Evolutionary conservation across 2,329 filamentous ascomycete species (phyloP).

Genomic region (Aspergillus udagawae): DNA sequence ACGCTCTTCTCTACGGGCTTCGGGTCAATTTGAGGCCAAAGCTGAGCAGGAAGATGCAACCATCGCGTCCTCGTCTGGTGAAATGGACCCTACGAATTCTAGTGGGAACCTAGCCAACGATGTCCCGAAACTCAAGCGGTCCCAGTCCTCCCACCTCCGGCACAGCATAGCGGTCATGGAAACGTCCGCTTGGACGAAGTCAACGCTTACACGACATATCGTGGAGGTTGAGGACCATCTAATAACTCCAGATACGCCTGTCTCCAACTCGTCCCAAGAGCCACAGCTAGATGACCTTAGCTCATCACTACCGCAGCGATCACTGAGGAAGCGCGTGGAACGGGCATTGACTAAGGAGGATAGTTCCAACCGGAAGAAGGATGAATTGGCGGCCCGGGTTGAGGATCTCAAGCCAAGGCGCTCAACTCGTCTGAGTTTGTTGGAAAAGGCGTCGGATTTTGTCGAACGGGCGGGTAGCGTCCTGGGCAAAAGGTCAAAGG

Average conservation of each 20-base stretch:
- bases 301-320: slow-evolving; percentile 25
- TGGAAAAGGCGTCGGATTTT: slow-evolving; percentile 44
- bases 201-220: slow-evolving; percentile 16
- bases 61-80: slow-evolving; percentile 17
- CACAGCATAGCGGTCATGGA: slow-evolving; percentile 42
- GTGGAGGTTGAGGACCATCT: slow-evolving; percentile 21
- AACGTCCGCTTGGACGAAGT: slow-evolving; percentile 25
- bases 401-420: slow-evolving; percentile 31
- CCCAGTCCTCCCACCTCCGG: slow-evolving; percentile 33
- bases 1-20: slow-evolving; percentile 35
- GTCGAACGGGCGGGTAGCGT: slow-evolving; percentile 48
- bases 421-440: slow-evolving; percentile 42
- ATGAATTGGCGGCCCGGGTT: slow-evolving; percentile 18
- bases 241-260: slow-evolving; percentile 30
- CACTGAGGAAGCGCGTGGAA: slow-evolving; percentile 29
- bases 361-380: slow-evolving; percentile 20
- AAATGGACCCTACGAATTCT: slow-evolving; percentile 24
- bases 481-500: slow-evolving; percentile 59
- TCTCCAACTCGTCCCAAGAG: slow-evolving; percentile 34
- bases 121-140: slow-evolving; percentile 30
- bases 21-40: slow-evolving; percentile 24
- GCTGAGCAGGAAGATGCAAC: slow-evolving; percentile 20
- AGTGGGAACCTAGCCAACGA: slow-evolving; percentile 40
- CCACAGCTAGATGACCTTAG: slow-evolving; percentile 18
- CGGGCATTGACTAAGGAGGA: slow-evolving; percentile 25